Conservation (phyloP, 768 basidiomycete genomes). For the Pseudohyphozyma bogoriensis region DNA sequence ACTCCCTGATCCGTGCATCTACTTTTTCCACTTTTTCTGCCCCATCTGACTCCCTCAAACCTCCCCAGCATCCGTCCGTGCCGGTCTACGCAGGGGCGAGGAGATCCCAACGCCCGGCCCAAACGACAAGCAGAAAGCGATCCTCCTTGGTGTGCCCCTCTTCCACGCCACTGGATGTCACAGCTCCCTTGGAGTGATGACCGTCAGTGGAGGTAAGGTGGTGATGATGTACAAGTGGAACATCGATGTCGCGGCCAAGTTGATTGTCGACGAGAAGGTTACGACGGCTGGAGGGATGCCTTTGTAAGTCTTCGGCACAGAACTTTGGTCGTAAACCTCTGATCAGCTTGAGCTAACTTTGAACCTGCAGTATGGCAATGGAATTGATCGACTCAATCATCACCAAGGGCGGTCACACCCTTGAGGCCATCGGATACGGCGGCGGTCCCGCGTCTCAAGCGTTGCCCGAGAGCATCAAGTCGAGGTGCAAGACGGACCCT, state of each 20-base stretch:
- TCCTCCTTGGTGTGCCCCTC: slow-evolving; percentile 45
- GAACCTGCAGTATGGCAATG: slow-evolving; percentile 49
- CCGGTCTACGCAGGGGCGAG: not conserved
- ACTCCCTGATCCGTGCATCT: slow-evolving; percentile 27
- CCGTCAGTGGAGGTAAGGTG: slow-evolving; percentile 13
- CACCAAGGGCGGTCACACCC: not conserved
- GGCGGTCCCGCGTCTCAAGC: slow-evolving; percentile 32
- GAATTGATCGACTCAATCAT: slow-evolving; percentile 45
- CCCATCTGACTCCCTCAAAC: not conserved
- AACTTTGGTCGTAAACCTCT: too few species aligned
- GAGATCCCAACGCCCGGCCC: not conserved
- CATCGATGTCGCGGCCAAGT: slow-evolving; percentile 33
- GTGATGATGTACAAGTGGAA: slow-evolving; percentile 31
- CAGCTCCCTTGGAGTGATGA: slow-evolving; percentile 15
- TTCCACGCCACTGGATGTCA: slow-evolving; percentile 55
- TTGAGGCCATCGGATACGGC: slow-evolving; percentile 33
- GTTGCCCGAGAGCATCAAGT: slow-evolving; percentile 12
- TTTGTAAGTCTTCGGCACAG: too few species aligned
- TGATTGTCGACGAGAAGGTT: slow-evolving; percentile 51
- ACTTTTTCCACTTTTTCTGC: not conserved
- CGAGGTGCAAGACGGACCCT: not conserved
- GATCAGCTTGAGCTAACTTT: not conserved
- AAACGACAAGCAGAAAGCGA: not conserved
- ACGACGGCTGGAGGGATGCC: slow-evolving; percentile 45
- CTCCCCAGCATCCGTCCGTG: not conserved